A percentile compares a stretch with the other conserved stretches of the same genome.
Conservation (phyloP, 2,329 filamentous ascomycete species). For the Pseudopyricularia javanii region DNA sequence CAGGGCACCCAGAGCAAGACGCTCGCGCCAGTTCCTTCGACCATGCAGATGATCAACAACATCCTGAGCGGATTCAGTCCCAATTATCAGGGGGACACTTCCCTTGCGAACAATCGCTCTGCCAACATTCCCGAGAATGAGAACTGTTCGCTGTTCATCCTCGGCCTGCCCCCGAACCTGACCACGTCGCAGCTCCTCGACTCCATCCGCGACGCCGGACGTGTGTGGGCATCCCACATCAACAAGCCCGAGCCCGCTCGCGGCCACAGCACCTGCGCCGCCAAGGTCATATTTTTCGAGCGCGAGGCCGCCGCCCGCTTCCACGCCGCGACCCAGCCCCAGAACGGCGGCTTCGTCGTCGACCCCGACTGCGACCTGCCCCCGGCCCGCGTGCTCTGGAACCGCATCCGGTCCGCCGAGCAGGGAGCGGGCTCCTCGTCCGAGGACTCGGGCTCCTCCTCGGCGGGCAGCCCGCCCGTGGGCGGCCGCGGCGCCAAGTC, state of each 20-base stretch:
- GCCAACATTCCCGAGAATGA: constrained; percentile 23
- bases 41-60: background rate
- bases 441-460: background rate
- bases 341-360: constrained; percentile 21
- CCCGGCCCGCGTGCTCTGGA: constrained; percentile 26
- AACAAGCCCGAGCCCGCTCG: constrained; percentile 28
- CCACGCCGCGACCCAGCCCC: constrained; percentile 8
- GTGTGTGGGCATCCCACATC: constrained; percentile 38
- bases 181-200: constrained; percentile 27
- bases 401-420: constrained; percentile 32
- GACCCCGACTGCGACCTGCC: constrained; percentile 12
- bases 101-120: constrained; percentile 22
- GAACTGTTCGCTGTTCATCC: constrained; percentile 42
- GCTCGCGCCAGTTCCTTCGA: background rate
- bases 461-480: background rate
- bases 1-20: background rate
- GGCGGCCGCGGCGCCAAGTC: constrained; percentile 19
- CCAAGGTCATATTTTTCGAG: constrained; percentile 37
- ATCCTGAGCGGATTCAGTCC: constrained; percentile 16
- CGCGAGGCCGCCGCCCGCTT: constrained; percentile 23
- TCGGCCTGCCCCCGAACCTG: constrained; percentile 31
- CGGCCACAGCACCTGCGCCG: constrained; percentile 24
- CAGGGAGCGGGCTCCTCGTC: background rate
- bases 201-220: constrained; percentile 30
- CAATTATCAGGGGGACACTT: constrained; percentile 26